Conservation (phyloP, 495 filamentous ascomycete species). For the Talaromyces nanjingensis region DNA sequence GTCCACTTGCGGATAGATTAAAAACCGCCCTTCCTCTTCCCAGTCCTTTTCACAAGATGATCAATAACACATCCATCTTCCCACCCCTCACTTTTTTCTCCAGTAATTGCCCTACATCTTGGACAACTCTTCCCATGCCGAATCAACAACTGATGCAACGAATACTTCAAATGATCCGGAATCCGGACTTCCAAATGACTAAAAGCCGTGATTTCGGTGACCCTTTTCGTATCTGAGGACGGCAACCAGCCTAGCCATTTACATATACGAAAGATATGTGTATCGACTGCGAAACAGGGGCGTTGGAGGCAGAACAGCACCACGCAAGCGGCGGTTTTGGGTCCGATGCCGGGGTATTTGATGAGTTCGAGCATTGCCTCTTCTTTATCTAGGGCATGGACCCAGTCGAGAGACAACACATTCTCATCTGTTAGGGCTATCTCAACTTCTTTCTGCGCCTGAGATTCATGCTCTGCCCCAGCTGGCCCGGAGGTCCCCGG, state of each 20-base stretch:
- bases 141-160: constrained; percentile 82
- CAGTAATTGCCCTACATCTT: constrained; percentile 59
- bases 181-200: constrained; percentile 74
- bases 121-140: constrained; percentile 76
- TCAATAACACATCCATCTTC: constrained; percentile 45
- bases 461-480: constrained; percentile 28
- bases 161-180: constrained; percentile 82
- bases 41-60: constrained; percentile 39
- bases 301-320: constrained; percentile 71
- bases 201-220: constrained; percentile 64
- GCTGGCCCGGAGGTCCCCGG: constrained; percentile 13
- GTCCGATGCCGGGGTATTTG: constrained; percentile 77
- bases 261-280: constrained; percentile 73
- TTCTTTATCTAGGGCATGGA: constrained; percentile 58
- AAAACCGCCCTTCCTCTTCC: constrained; percentile 27
- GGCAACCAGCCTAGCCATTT: constrained; percentile 85
- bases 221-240: constrained; percentile 25
- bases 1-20: no score
- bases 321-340: constrained; percentile 88
- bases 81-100: constrained; percentile 37
- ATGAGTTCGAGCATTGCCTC: constrained; percentile 68
- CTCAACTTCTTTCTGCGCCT: constrained; percentile 41
- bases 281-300: constrained; percentile 80
- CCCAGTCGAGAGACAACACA: constrained; percentile 67
- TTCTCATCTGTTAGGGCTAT: constrained; percentile 48